Percentiles rank a stretch among this genome's conserved stretches.
These are phyloP conservation scores for Blepharisma stoltei DNA, from an alignment of 73 alveolate species.

Conservation along the genomic window DNA sequence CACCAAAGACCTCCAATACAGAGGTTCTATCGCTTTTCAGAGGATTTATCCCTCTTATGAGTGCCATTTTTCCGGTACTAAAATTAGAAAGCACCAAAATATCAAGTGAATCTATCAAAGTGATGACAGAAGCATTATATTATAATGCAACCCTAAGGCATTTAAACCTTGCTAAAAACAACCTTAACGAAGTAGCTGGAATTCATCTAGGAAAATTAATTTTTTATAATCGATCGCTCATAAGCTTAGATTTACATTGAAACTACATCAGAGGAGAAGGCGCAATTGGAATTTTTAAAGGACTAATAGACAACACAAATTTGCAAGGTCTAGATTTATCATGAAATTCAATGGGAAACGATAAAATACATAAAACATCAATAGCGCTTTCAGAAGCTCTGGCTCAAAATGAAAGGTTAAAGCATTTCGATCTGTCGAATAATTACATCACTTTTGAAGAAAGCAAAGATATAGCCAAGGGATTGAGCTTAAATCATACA, in stretches of 20 bases:
- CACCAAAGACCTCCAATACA: too few species aligned
- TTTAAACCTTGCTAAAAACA: conserved; percentile 22
- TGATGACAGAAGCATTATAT: neutral
- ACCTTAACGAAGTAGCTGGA: neutral
- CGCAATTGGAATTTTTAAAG: neutral
- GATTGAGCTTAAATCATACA: conserved; percentile 11
- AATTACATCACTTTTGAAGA: neutral
- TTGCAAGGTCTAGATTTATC: neutral
- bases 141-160: neutral
- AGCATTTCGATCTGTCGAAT: conserved; percentile 12
- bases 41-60: too few species aligned
- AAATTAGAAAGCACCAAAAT: conserved; percentile 21
- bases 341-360: conserved; percentile 23
- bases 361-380: neutral
- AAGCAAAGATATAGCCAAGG: neutral
- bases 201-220: neutral
- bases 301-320: neutral
- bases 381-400: neutral
- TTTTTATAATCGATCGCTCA: neutral
- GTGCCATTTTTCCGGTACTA: too few species aligned
- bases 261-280: conserved; percentile 22
- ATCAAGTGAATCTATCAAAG: neutral
- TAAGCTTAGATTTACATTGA: conserved; percentile 5
- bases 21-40: too few species aligned
- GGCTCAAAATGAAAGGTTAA: neutral